A percentile compares a stretch with the other conserved stretches of the same genome.
Conservation (phyloP, 805 yeast species). For the Ogataea dorogensis region DNA sequence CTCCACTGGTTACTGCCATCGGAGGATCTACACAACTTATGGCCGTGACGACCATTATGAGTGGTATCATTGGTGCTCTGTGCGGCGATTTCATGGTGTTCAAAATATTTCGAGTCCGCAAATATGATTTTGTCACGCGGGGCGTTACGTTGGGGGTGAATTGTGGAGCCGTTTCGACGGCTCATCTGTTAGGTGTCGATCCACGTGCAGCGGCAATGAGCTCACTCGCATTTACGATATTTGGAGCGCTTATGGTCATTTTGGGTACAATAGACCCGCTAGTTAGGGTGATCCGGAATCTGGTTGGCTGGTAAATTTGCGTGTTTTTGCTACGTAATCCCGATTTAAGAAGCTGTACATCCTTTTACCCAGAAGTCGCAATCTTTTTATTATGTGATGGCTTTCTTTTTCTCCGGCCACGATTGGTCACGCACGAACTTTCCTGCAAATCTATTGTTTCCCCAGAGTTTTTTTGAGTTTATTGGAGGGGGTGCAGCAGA, state of each 20-base stretch:
- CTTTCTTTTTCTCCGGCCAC: conserved; percentile 11
- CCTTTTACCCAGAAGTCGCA: conserved; percentile 16
- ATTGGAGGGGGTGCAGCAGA: conserved; percentile 11
- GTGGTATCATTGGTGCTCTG: conserved; percentile 75
- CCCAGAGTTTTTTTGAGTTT: conserved; percentile 13
- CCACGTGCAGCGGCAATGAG: conserved; percentile 83
- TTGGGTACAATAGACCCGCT: conserved; percentile 59
- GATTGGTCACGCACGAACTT: conserved; percentile 16
- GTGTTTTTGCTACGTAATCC: neutral
- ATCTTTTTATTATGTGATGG: neutral
- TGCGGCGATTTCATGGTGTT: conserved; percentile 55
- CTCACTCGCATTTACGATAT: conserved; percentile 65
- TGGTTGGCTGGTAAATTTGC: conserved; percentile 42
- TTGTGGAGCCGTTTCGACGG: conserved; percentile 83
- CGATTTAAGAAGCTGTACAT: conserved; percentile 11
- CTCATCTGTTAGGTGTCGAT: conserved; percentile 64
- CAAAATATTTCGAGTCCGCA: conserved; percentile 45
- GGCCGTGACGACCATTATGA: conserved; percentile 75
- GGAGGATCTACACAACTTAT: conserved; percentile 69
- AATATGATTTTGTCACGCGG: conserved; percentile 67
- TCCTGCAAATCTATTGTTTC: conserved; percentile 12
- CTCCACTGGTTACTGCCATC: conserved; percentile 66
- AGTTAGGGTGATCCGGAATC: conserved; percentile 43
- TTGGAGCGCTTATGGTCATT: conserved; percentile 72
- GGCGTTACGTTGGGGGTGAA: conserved; percentile 77